A percentile compares a stretch with the other conserved stretches of the same genome.
Conservation (phyloP, 106 monocot species). For the Allium fistulosum region DNA sequence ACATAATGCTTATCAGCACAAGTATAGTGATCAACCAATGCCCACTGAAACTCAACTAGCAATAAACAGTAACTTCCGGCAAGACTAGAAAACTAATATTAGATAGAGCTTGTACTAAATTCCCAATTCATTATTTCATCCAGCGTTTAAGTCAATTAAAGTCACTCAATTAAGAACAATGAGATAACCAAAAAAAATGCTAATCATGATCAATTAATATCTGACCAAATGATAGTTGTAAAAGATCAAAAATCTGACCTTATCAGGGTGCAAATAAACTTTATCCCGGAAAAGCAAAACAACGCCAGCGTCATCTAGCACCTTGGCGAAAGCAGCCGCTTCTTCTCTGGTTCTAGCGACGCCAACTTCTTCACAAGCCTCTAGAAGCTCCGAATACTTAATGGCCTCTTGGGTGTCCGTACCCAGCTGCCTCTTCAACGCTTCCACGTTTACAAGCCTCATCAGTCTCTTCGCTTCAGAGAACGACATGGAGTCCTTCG, state of each 20-base stretch:
- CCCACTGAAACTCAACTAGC: no score
- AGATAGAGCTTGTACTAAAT: no score
- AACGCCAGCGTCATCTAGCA: slow-evolving; percentile 90
- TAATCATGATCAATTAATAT: no score
- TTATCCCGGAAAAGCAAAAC: slow-evolving; percentile 77
- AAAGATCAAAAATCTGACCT: slow-evolving; percentile 32
- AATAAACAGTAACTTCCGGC: no score
- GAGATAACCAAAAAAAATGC: no score
- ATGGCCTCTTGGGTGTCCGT: slow-evolving; percentile 63
- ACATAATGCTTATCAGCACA: no score
- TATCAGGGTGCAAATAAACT: slow-evolving; percentile 88
- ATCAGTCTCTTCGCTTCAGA: slow-evolving; percentile 72
- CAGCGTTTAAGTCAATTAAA: no score
- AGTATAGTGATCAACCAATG: no score
- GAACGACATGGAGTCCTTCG: slow-evolving; percentile 21
- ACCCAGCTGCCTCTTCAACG: slow-evolving; percentile 67
- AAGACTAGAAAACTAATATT: no score
- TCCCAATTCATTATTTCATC: no score
- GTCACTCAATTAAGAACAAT: no score
- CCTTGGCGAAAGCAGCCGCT: slow-evolving; percentile 59
- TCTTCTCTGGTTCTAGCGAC: slow-evolving; percentile 56
- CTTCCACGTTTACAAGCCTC: slow-evolving; percentile 82
- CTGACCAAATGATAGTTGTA: not conserved
- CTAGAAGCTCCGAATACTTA: slow-evolving; percentile 60
- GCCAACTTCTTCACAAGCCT: slow-evolving; percentile 54